Percentiles rank a stretch among this genome's conserved stretches.
These are phyloP conservation scores for Coemansia sp. DNA, from an alignment of 371 early-diverging fungal genomes.

Conservation along the genomic window DNA sequence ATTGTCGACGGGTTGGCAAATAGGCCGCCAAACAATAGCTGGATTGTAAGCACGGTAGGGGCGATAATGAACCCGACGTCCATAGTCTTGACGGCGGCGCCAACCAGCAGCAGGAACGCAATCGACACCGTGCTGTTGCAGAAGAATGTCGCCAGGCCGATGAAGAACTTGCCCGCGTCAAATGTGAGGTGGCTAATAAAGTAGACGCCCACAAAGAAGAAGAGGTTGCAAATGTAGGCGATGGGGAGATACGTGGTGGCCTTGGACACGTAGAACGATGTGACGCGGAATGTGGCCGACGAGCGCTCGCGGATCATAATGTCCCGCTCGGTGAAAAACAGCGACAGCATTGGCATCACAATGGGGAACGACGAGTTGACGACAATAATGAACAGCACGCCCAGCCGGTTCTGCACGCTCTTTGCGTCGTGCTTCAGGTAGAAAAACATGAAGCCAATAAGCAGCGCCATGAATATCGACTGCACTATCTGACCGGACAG, in stretches of 20 bases:
- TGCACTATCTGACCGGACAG: conserved; percentile 30
- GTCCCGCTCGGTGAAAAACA: conserved; percentile 45
- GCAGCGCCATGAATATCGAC: conserved; percentile 30
- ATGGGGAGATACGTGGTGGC: conserved; percentile 40
- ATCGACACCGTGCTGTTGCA: conserved; percentile 35
- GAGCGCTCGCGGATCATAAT: conserved; percentile 52
- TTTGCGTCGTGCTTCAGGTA: conserved; percentile 37
- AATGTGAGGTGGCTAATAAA: conserved; percentile 43
- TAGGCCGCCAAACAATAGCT: conserved; percentile 54
- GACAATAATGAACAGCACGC: conserved; percentile 40
- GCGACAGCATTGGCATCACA: conserved; percentile 37
- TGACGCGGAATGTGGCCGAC: conserved; percentile 46
- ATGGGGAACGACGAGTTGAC: conserved; percentile 41
- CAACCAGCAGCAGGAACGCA: conserved; percentile 41
- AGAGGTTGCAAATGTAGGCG: conserved; percentile 23
- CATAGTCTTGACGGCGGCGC: conserved; percentile 36
- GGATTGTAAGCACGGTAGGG: conserved; percentile 49
- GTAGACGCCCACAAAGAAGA: conserved; percentile 47
- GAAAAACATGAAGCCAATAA: conserved; percentile 48
- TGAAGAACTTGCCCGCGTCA: conserved; percentile 48
- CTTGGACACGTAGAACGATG: conserved; percentile 48
- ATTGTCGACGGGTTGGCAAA: conserved; percentile 46
- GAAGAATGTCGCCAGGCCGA: conserved; percentile 37
- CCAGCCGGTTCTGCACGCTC: conserved; percentile 48
- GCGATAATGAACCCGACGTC: conserved; percentile 54